Percentiles rank a stretch among this genome's conserved stretches.
phyloP scores from a whole-genome alignment of 1,284 basidiomycete genomes.

The Gymnopus androsaceus region DNA sequence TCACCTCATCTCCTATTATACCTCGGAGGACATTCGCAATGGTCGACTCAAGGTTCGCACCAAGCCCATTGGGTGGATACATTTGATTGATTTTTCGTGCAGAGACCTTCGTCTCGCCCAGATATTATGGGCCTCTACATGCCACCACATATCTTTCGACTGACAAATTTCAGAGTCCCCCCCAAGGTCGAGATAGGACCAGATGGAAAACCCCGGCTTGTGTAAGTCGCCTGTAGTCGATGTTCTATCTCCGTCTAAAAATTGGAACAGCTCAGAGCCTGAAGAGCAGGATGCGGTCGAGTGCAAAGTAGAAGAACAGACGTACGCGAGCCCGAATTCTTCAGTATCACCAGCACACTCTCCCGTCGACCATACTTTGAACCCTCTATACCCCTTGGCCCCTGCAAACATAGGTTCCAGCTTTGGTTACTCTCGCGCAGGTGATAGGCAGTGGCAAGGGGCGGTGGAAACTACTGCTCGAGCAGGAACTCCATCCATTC shows the following conservation, averaged over 20 bases:
- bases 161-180: conserved; percentile 73
- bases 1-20: conserved; percentile 82
- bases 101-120: conserved; percentile 59
- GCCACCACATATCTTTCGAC: conserved; percentile 66
- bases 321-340: conserved; percentile 41
- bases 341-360: conserved; percentile 30
- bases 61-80: not conserved
- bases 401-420: conserved; percentile 28
- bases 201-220: conserved; percentile 57
- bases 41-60: conserved; percentile 54
- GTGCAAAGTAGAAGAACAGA: conserved; percentile 47
- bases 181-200: conserved; percentile 67
- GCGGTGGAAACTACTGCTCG: conserved; percentile 20
- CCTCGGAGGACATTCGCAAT: conserved; percentile 69
- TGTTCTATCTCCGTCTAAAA: not conserved
- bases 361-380: conserved; percentile 34
- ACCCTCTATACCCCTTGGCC: conserved; percentile 32
- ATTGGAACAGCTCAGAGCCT: conserved; percentile 38
- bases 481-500: conserved; percentile 9
- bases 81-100: conserved; percentile 18
- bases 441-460: conserved; percentile 16
- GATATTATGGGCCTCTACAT: conserved; percentile 70
- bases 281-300: conserved; percentile 45
- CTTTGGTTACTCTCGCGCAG: conserved; percentile 15
- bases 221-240: conserved; percentile 43